A percentile compares a stretch with the other conserved stretches of the same genome.
These are phyloP conservation scores for Narthecium ossifragum DNA, from an alignment of 106 monocot species.

Conservation along the genomic window DNA sequence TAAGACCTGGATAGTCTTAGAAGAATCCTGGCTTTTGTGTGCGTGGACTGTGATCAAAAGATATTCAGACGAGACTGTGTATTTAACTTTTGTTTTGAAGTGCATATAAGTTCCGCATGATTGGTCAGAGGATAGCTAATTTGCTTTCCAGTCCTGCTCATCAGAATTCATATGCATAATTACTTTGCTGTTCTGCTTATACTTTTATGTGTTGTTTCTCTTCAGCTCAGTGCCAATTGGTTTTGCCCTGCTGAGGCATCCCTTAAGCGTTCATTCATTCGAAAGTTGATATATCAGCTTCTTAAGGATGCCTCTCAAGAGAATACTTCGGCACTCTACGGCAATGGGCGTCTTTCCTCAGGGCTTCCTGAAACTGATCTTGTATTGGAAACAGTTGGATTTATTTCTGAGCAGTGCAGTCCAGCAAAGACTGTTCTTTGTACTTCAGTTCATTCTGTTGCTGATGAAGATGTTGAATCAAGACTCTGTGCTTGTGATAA, in stretches of 20 bases:
- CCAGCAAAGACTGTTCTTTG: background rate
- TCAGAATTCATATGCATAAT: background rate
- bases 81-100: background rate
- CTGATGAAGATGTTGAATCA: conserved; percentile 6
- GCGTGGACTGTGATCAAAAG: background rate
- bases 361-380: conserved; percentile 8
- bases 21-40: background rate
- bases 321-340: background rate
- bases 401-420: conserved; percentile 18
- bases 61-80: too few species aligned
- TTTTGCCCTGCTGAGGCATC: conserved; percentile 82
- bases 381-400: conserved; percentile 15
- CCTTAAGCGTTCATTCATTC: conserved; percentile 54
- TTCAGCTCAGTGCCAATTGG: conserved; percentile 68
- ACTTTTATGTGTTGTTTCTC: conserved; percentile 2
- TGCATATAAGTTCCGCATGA: background rate
- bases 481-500: conserved; percentile 8
- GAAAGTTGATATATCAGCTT: conserved; percentile 58
- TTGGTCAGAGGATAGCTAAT: background rate
- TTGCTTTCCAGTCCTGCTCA: background rate
- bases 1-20: background rate
- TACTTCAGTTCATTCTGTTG: conserved; percentile 3
- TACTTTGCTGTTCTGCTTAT: background rate
- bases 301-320: conserved; percentile 23
- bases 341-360: conserved; percentile 7